Conservation (phyloP, 176 grass and related monocot species). For the Phoenix roebelenii region DNA sequence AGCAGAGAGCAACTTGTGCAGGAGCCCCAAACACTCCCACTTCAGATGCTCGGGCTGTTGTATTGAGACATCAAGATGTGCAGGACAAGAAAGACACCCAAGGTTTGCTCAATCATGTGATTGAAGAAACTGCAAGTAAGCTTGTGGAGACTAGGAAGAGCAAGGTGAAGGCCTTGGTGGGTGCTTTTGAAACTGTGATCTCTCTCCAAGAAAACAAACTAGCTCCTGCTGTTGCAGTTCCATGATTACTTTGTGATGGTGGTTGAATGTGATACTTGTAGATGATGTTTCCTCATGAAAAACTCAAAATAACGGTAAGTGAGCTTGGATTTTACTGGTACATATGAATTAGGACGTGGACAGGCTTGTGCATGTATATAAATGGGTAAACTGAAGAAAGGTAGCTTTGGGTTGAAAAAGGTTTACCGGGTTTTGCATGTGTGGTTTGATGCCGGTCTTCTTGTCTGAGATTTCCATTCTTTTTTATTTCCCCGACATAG, state of each 20-base stretch:
- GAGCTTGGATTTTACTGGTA: too few species aligned
- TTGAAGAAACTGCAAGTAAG: constrained; percentile 54
- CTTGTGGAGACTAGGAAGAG: constrained; percentile 48
- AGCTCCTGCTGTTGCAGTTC: constrained; percentile 7
- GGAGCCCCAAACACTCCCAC: constrained; percentile 1
- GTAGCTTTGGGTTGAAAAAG: too few species aligned
- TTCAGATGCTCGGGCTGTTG: constrained; percentile 19
- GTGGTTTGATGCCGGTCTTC: too few species aligned
- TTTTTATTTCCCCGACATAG: too few species aligned
- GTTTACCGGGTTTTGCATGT: too few species aligned
- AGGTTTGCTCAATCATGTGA: constrained; percentile 49
- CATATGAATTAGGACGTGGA: too few species aligned
- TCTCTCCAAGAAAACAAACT: constrained; percentile 48
- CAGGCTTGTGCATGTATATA: too few species aligned
- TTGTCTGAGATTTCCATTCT: too few species aligned
- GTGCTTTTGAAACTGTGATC: constrained; percentile 66
- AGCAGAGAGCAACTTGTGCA: neutral
- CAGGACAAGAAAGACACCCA: constrained; percentile 25
- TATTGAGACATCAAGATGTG: constrained; percentile 40
- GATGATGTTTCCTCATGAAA: too few species aligned
- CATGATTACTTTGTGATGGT: constrained; percentile 11
- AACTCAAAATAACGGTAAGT: too few species aligned
- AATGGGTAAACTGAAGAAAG: too few species aligned
- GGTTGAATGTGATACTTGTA: neutral
- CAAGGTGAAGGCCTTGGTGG: constrained; percentile 79